These are phyloP conservation scores for Erigeron philadelphicus DNA, from an alignment of 140 eudicot species.

Conservation along the genomic window DNA sequence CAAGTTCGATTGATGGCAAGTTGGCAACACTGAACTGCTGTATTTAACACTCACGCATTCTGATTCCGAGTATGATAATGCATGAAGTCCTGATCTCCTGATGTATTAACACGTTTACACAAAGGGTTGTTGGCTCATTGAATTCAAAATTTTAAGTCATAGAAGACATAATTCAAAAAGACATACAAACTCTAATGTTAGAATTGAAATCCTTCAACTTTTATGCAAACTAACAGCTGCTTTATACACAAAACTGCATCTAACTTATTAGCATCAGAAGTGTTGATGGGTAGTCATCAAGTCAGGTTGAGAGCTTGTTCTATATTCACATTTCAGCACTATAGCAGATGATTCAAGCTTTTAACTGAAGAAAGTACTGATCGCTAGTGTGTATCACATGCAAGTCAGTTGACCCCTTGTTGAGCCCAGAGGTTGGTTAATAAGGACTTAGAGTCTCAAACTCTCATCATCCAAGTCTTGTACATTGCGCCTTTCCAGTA, in stretches of 20 bases:
- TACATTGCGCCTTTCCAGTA: slow-evolving; percentile 29
- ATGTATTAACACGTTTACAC: not conserved
- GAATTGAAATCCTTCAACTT: slow-evolving; percentile 5
- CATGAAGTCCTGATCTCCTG: not conserved
- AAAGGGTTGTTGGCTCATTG: not conserved
- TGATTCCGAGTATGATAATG: not conserved
- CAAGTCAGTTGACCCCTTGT: slow-evolving; percentile 1
- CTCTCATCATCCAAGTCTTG: slow-evolving; percentile 28
- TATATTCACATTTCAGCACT: slow-evolving; percentile 3
- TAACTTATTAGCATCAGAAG: not conserved
- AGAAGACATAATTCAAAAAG: not conserved
- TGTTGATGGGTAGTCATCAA: not conserved
- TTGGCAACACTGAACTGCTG: too few relatives aligned
- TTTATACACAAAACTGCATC: slow-evolving; percentile 11
- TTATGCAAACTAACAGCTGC: slow-evolving; percentile 6
- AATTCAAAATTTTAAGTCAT: not conserved
- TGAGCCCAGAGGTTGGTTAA: not conserved
- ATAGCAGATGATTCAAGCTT: not conserved
- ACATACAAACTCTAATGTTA: not conserved
- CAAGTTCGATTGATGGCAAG: too few relatives aligned
- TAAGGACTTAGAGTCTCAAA: not conserved
- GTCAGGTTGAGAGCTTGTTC: slow-evolving; percentile 5
- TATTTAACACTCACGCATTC: too few relatives aligned
- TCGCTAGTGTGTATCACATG: not conserved
- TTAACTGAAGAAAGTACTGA: slow-evolving; percentile 1